Evolutionary conservation across 768 basidiomycete species (phyloP).

Genomic region (Leccinum fibrillosum): DNA sequence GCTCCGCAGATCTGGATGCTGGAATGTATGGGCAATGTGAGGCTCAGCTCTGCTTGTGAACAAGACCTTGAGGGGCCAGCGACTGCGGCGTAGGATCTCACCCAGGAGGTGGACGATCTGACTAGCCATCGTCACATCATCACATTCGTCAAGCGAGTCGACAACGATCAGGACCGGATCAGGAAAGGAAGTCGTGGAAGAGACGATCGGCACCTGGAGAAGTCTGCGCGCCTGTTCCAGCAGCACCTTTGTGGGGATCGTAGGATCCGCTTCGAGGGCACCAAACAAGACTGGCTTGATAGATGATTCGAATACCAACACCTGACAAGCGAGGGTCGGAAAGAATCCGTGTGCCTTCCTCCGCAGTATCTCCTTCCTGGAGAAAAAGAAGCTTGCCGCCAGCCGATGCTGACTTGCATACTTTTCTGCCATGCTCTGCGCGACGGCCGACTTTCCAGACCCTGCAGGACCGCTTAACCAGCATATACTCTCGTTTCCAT

Average conservation of each 20-base stretch:
- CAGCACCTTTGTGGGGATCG: constrained; percentile 22
- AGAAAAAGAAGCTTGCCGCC: constrained; percentile 36
- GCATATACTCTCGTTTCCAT: constrained; percentile 6
- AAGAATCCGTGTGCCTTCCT: constrained; percentile 24
- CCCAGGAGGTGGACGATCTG: constrained; percentile 24
- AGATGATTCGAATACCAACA: constrained; percentile 18
- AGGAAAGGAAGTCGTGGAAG: constrained; percentile 5
- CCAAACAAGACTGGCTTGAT: constrained; percentile 14
- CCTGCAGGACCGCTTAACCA: constrained; percentile 26
- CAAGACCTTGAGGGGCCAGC: constrained; percentile 24
- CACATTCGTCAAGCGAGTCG: constrained; percentile 26
- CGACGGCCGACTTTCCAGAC: constrained; percentile 25
- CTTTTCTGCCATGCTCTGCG: constrained; percentile 28
- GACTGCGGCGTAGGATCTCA: constrained; percentile 9
- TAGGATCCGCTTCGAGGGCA: constrained; percentile 19
- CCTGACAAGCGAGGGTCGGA: constrained; percentile 32
- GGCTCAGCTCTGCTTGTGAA: constrained; percentile 22
- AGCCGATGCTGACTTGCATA: constrained; percentile 18
- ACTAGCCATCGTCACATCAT: constrained; percentile 18
- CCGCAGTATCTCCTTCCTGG: constrained; percentile 19
- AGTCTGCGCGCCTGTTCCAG: constrained; percentile 24
- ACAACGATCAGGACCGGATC: constrained; percentile 21
- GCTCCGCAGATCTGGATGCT: constrained; percentile 10
- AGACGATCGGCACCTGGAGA: constrained; percentile 18
- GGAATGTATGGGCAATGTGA: constrained; percentile 17